Evolutionary conservation across 768 basidiomycete species (phyloP), one percentile per base, ranked within the genome.

Genomic region (Leucocoprinus birnbaumii): DNA sequence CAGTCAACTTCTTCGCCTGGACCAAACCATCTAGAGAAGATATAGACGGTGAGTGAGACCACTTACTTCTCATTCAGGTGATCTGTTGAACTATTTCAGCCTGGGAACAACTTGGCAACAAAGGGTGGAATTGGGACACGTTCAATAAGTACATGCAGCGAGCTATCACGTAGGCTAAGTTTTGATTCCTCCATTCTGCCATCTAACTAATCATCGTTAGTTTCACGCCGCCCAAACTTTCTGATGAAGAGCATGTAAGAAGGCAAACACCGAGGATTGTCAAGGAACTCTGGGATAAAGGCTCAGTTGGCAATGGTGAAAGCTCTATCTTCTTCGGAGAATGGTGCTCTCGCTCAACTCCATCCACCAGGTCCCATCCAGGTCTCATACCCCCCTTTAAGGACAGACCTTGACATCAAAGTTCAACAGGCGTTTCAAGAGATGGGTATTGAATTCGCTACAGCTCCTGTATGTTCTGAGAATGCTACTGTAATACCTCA

Each of bases 101-200:
- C 3, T 66, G 75, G 43, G 80, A 81, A 59, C 65, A 67, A 48
- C 68, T 83, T 8, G 80, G 80, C 5, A 83, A 83, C 56, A 67
- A 70, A 1, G 80, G 80, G 5, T 83, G 80, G 80, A 80, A 79
- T 58, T 82, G 77, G 77, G 60, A 68, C 0, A 68, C 72, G n/a
- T 77, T 69, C 48, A 48, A 65, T 8, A 71, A 73, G 47, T 76
- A 76, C 56, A 69, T 66, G 4, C 65, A 65, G 55, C 71, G 67
- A 48, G 61, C 67, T 7, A 73, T 74, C 59, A 74, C 60, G 77
- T 79, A 25, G 22, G 68, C 59, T 3, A 18, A 31, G 21, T 14
- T 13, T 14, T n/a, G 38, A 3, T 31, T 5, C 31, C 6, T 31
- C 31, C 31, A 11, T 5, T 11, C 31, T 31, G 31, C 31, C 31